phyloP scores from a whole-genome alignment of 139 green algal genomes.

The Haematococcus lacustris region DNA sequence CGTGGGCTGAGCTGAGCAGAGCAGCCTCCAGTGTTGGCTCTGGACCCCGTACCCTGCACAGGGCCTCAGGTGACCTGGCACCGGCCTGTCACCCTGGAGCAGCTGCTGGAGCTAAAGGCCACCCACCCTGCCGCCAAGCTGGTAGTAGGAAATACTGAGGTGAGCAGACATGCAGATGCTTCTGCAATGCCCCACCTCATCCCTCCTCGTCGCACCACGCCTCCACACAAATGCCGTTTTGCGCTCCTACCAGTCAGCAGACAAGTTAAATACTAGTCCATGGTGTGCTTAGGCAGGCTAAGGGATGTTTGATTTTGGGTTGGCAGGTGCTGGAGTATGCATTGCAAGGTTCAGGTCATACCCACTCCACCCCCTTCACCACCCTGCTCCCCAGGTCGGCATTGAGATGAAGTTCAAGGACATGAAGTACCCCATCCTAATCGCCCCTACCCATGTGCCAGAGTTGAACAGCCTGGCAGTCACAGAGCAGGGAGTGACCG shows the following conservation, averaged over 20 bases:
- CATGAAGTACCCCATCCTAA: constrained; percentile 65
- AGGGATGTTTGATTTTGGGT: too few relatives aligned
- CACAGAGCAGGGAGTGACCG: constrained; percentile 39
- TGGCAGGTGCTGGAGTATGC: too few relatives aligned
- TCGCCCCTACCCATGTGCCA: constrained; percentile 63
- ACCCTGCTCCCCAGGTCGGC: constrained; percentile 33
- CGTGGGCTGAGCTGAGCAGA: not conserved
- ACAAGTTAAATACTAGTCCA: too few relatives aligned
- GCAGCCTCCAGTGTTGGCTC: not conserved
- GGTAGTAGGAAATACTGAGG: constrained; percentile 89
- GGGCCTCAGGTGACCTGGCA: constrained; percentile 38
- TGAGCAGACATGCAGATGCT: constrained; percentile 17
- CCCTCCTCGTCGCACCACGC: too few relatives aligned
- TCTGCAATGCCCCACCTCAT: not conserved
- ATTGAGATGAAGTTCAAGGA: constrained; percentile 97
- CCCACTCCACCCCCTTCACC: not conserved
- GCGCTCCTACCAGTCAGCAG: too few relatives aligned
- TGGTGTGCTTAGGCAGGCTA: too few relatives aligned
- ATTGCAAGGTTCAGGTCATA: not conserved
- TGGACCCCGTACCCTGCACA: too few relatives aligned
- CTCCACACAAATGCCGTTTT: too few relatives aligned
- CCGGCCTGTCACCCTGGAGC: constrained; percentile 60
- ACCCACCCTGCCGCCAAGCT: constrained; percentile 57
- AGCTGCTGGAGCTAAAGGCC: constrained; percentile 70
- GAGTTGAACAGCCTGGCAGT: constrained; percentile 65